A percentile compares a stretch with the other conserved stretches of the same genome.
phyloP scores from a whole-genome alignment of 1,139 yeast species.

The Candida glucosophila region DNA sequence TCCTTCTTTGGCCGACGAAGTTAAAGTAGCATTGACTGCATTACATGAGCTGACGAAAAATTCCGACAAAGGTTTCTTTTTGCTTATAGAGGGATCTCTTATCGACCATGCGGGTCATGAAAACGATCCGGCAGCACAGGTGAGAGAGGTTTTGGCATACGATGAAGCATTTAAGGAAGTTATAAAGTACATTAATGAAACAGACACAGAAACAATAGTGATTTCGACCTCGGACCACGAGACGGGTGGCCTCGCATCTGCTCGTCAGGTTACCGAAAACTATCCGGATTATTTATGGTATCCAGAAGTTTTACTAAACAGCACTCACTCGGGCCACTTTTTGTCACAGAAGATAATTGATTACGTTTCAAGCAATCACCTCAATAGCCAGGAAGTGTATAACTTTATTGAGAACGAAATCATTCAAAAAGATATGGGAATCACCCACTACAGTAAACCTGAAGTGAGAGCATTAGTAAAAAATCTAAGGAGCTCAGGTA shows the following conservation, averaged over 20 bases:
- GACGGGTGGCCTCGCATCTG: conserved; percentile 75
- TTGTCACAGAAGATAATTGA: conserved; percentile 26
- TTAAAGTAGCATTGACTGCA: conserved; percentile 58
- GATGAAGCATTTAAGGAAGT: conserved; percentile 70
- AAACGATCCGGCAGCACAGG: conserved; percentile 84
- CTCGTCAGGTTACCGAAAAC: conserved; percentile 54
- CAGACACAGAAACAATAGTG: conserved; percentile 65
- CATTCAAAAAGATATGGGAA: conserved; percentile 51
- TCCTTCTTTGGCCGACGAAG: conserved; percentile 73
- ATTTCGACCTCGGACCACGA: conserved; percentile 85
- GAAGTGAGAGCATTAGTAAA: conserved; percentile 32
- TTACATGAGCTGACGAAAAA: conserved; percentile 56
- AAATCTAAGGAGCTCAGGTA: conserved; percentile 10
- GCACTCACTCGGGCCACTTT: conserved; percentile 68
- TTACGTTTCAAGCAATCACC: conserved; percentile 20
- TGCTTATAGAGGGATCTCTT: conserved; percentile 78
- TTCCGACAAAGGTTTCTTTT: conserved; percentile 70
- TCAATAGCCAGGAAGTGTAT: conserved; percentile 16
- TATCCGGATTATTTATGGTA: conserved; percentile 60
- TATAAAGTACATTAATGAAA: conserved; percentile 49
- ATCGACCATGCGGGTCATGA: conserved; percentile 90
- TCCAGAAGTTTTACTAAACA: conserved; percentile 59
- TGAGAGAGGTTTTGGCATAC: conserved; percentile 43
- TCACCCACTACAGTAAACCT: conserved; percentile 40
- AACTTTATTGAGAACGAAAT: conserved; percentile 43